Conservation (phyloP, 768 basidiomycete genomes). For the Phanerochaete sordida region DNA sequence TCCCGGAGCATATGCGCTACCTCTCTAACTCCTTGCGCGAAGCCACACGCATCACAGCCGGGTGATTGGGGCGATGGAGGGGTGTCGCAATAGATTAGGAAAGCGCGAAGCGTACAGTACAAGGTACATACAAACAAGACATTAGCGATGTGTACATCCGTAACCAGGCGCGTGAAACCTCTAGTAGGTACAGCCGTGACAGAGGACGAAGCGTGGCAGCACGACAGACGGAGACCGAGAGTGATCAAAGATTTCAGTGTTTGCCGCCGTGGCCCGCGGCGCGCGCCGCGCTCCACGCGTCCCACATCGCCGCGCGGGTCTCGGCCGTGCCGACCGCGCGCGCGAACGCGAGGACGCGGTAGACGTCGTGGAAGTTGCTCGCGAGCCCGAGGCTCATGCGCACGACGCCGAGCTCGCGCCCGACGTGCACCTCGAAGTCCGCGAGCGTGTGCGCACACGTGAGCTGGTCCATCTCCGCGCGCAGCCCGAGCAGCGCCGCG, state of each 20-base stretch:
- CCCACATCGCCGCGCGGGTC: conserved; percentile 22
- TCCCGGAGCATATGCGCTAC: too few relatives aligned
- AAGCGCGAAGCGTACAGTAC: neutral
- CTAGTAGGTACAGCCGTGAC: too few relatives aligned
- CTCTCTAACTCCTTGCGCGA: neutral
- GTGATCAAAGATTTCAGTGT: neutral
- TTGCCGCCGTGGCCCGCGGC: neutral
- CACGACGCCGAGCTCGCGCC: conserved; percentile 70
- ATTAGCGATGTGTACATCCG: neutral
- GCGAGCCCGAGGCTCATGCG: conserved; percentile 77
- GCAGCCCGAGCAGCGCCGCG: conserved; percentile 63
- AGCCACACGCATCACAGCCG: neutral
- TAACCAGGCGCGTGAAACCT: neutral
- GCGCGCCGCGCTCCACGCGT: conserved; percentile 15
- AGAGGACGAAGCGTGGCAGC: too few relatives aligned
- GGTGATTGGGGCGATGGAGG: neutral
- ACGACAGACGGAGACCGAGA: neutral
- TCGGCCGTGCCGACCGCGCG: conserved; percentile 10
- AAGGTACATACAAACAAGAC: neutral
- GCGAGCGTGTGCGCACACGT: conserved; percentile 51
- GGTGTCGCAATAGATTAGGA: neutral
- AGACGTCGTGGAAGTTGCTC: conserved; percentile 72
- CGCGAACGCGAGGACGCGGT: conserved; percentile 31
- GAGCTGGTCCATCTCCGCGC: conserved; percentile 59
- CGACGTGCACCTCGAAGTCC: conserved; percentile 59